Evolutionary conservation across 768 basidiomycete genomes (phyloP), one percentile per base, ranked within the genome.

Genomic region (Rhizopogon roseolus): DNA sequence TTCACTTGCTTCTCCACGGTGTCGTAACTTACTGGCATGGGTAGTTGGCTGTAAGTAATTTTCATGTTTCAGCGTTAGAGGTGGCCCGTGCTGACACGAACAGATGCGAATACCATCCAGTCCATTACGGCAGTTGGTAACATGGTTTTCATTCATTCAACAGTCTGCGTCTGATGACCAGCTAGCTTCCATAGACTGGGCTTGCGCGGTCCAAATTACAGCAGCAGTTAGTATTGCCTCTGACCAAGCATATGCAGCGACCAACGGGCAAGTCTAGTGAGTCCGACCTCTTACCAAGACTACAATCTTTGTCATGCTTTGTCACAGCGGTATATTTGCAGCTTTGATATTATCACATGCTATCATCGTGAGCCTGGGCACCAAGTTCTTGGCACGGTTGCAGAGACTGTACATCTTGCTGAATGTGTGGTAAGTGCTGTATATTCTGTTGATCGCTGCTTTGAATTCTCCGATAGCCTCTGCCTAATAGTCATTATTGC

Each of bases 341-440:
- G 84, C 75, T 8, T 70, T 91, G 43, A 65, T 90, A 6, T 40
- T 85, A 16, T 71, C 76, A 1, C 85, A 90, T 64, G 86, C 79
- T 0, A 54, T 82, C 10, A 63, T 86, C 11, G 88, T 85, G 57
- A 84, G 83, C 59, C 70, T 88, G 10, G 85, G 80, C 11, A 87
- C 88, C 2, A 68, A 71, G 14, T 59, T 84, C 17, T 70, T 91
- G 16, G 88, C 86, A 1, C 74, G 85, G 17, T 63, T 90, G 16
- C 88, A 90, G 62, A 80, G 74, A 10, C 66, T 76, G 8, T 77
- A 73, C 44, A 68, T 77, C 7, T 52, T 71, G 7, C 62, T 72
- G 38, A 79, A 79, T 56, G 64, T 77, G 4, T 22, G 71, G 65
- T 69, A 59, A 49, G 70, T 58, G 13, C 53, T 22, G 7, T 16